phyloP scores from a whole-genome alignment of 306 rosid genomes.

The Argentina anserina region DNA sequence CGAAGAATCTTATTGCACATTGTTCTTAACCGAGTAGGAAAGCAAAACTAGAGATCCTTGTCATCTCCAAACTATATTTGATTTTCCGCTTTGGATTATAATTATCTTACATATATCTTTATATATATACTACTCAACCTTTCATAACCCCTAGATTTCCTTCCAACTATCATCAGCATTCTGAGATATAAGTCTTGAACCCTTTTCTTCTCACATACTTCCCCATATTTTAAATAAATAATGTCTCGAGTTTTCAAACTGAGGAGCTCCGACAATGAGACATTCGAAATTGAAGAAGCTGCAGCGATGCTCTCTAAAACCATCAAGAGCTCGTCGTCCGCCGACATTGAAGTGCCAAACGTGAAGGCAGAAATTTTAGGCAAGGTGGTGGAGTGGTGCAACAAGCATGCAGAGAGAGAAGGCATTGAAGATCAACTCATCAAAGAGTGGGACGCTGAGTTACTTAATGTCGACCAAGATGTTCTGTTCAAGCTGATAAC shows the following conservation, averaged over 20 bases:
- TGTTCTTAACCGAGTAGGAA: background rate
- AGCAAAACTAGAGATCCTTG: background rate
- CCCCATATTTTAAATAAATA: background rate
- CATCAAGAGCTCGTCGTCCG: background rate
- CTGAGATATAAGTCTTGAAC: too few relatives aligned
- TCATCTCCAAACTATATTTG: background rate
- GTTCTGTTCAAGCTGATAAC: background rate
- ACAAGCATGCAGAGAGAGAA: background rate
- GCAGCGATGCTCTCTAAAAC: background rate
- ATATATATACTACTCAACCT: background rate
- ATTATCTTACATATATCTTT: background rate
- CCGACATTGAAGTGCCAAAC: background rate
- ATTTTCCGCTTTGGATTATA: background rate
- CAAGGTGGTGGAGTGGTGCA: slow-evolving; percentile 4
- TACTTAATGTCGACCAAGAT: background rate
- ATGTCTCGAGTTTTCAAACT: background rate
- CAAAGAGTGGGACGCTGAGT: slow-evolving; percentile 5
- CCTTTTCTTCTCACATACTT: background rate
- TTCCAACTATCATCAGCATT: background rate
- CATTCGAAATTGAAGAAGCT: background rate
- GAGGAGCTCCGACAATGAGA: background rate
- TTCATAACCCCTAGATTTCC: background rate
- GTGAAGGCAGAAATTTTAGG: background rate
- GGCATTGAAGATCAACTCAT: background rate
- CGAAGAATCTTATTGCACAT: background rate